Base-by-base conservation (phyloP, 148 eudicot genomes). In the Vaccinium macrocarpon region DNA sequence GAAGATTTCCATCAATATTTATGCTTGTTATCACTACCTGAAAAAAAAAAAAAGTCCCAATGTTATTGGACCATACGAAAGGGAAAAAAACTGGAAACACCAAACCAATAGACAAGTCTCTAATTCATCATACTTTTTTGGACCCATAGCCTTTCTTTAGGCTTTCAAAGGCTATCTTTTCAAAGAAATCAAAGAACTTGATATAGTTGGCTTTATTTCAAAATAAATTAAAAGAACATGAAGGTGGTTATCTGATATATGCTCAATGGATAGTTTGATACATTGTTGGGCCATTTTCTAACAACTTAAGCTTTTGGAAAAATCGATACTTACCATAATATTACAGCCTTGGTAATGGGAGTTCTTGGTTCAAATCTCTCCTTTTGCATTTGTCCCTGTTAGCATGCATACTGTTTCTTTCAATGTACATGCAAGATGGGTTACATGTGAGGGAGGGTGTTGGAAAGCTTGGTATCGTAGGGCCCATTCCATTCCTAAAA, bases 1-100 rank as follows among this genome's bases (percentile, higher is more conserved):
- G 88, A 82, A 96, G 94, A 84, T 82, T 88, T 48, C 95, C 97
- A 87, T 96, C 89, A 72, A 93, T 88, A 80, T 86, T 92, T 87
- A 96, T 93, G 90, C 99, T 96, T 51, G 99, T 96, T 88, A 96
- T 88, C 83, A 96, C 97, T 86, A 96, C 99, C 99, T 96, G 93
- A 81, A 91, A 87, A 38, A 62, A 66, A 21, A 7, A 2, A n/a
- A 10, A 85, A 74, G 12, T 35, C 52, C 57, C 57, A 46, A 35
- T 29, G n/a, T 42, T 18, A 80, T 56, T 50, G 5, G 71, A 53
- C 77, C 35, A 72, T 50, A 16, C 12, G 78, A 51, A 11, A 51
- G 53, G 27, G 51, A 10, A 5, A 49, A 52, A 42, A 48, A 51
- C 25, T 72, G 19, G 27, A 13, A 76, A 18, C 27, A 51, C 77